phyloP scores from a whole-genome alignment of 2,329 filamentous ascomycete genomes.

The Colletotrichum sp. region DNA sequence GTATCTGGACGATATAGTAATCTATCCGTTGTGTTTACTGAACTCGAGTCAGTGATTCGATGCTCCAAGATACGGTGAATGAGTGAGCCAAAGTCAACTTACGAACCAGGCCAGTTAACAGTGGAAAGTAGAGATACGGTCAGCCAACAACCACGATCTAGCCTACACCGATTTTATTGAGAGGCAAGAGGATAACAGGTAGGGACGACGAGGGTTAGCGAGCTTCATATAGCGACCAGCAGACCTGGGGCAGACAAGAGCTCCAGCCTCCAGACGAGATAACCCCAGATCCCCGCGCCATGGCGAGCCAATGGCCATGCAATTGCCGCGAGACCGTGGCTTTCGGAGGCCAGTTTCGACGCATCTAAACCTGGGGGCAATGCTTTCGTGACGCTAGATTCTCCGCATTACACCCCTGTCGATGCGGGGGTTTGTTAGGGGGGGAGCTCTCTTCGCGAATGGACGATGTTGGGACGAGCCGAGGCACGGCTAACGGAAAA shows the following conservation, averaged over 20 bases:
- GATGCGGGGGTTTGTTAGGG: constrained; percentile 4
- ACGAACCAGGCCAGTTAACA: neutral
- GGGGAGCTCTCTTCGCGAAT: neutral
- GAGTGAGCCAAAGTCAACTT: neutral
- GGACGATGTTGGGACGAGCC: neutral
- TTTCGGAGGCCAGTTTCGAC: neutral
- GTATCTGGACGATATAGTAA: neutral
- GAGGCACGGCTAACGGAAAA: constrained; percentile 1
- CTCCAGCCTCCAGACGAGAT: neutral
- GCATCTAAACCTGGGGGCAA: constrained; percentile 2
- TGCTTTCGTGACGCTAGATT: constrained; percentile 7
- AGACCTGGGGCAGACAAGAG: neutral
- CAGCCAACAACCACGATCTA: neutral
- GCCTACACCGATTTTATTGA: neutral
- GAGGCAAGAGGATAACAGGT: neutral
- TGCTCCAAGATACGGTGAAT: neutral
- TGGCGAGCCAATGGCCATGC: neutral
- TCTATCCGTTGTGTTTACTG: neutral
- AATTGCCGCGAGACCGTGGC: neutral
- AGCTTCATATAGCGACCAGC: neutral
- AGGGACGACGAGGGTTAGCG: neutral
- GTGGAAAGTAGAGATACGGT: neutral
- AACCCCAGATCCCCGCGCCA: neutral
- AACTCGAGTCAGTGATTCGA: neutral
- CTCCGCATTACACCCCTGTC: constrained; percentile 16